Evolutionary conservation across 2,329 filamentous ascomycete species (phyloP), one percentile per base, ranked within the genome.

Genomic region (Fusarium sp.): DNA sequence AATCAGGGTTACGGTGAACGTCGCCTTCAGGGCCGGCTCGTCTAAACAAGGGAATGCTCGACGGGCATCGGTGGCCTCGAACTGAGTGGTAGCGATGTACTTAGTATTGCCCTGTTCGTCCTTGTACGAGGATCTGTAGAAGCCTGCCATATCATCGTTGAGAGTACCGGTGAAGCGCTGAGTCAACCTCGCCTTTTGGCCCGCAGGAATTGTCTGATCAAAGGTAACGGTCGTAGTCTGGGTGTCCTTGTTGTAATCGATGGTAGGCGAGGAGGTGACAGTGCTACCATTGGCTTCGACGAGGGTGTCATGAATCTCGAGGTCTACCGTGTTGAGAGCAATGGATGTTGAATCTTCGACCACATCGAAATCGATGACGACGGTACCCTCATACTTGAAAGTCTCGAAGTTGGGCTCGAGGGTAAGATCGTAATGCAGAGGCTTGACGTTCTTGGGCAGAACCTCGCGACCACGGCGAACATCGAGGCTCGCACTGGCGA

Each of bases 21-120:
- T 91, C 39, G 95, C 93, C 85, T 98, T 98, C 73, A 98, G 86
- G 26, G 94, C 91, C 28, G 95, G 95, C 84, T 98, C 96, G 77
- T 98, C 95, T 79, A 98, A 98, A 82, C 95, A 98, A 43, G 95
- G 95, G 83, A 98, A 97, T 8, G 95, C 94, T 73, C 94, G 88
- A 74, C 95, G 89, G 66, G 94, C 94, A 82, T 98, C 95, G 15
- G 95, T 98, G 39, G 95, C 91, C 84, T 98, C 95, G 92, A 98
- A 97, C 84, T 98, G 95, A 19, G 93, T 93, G 26, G 94, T 95
- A 28, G 94, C 95, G 76, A 98, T 86, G 78, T 94, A 92, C 71
- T 92, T 92, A 61, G 91, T 90, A 63, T 88, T 89, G 39, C 95
- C 95, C 76, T 96, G 89, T 49, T 88, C 82, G 65, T 89, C 90